These are phyloP conservation scores for Diphasiastrum complanatum DNA, from an alignment of 83 land plant genomes.

Conservation along the genomic window DNA sequence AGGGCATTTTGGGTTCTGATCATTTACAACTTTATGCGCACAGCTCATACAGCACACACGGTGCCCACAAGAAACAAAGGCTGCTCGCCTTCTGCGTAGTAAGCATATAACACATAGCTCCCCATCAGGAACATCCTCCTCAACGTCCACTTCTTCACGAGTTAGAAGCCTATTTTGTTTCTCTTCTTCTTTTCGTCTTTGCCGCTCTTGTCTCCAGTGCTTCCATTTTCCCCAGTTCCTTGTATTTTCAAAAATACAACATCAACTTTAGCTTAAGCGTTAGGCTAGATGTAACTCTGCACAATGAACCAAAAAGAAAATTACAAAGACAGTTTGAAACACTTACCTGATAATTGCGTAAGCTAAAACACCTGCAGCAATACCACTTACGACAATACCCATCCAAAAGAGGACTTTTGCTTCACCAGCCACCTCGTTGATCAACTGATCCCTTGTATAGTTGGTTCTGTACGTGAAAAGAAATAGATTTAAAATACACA, in stretches of 20 bases:
- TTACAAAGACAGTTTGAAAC: neutral
- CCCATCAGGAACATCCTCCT: constrained; percentile 69
- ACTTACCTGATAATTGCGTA: constrained; percentile 58
- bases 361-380: constrained; percentile 56
- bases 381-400: constrained; percentile 47
- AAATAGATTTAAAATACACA: no score
- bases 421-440: constrained; percentile 36
- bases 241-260: neutral
- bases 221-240: constrained; percentile 88
- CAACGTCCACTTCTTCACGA: constrained; percentile 34
- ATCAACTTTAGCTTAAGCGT: no score
- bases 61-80: constrained; percentile 88
- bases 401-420: constrained; percentile 49
- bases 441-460: constrained; percentile 53
- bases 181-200: constrained; percentile 21
- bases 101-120: constrained; percentile 76
- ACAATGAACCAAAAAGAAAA: neutral
- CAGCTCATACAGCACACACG: constrained; percentile 76
- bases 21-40: constrained; percentile 55
- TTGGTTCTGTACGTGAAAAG: constrained; percentile 43
- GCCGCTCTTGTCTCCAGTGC: constrained; percentile 42
- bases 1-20: constrained; percentile 54
- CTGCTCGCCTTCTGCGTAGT: constrained; percentile 54
- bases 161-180: constrained; percentile 3
- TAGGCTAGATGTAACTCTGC: neutral